Evolutionary conservation across 164 flowering plant species (phyloP).

Genomic region (Buxus sempervirens): DNA sequence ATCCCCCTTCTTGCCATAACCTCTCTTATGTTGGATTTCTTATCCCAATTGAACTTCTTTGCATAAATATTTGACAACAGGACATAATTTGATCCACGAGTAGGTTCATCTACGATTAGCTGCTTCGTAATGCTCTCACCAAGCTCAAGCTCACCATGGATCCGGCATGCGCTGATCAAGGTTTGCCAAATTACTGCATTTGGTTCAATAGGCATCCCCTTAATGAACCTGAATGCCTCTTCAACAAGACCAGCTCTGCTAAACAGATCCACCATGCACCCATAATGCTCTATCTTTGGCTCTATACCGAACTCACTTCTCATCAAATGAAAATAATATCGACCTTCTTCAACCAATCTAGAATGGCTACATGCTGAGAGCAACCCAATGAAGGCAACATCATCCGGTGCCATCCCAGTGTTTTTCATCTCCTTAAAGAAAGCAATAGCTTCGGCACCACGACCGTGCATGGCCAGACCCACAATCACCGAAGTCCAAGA

Average conservation of each 20-base stretch:
- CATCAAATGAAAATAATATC: constrained; percentile 35
- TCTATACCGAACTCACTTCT: constrained; percentile 18
- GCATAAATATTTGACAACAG: constrained; percentile 51
- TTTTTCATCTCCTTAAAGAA: constrained; percentile 46
- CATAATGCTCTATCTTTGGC: constrained; percentile 53
- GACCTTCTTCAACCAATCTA: constrained; percentile 41
- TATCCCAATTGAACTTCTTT: constrained; percentile 36
- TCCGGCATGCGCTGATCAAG: constrained; percentile 36
- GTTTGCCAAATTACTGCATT: constrained; percentile 44
- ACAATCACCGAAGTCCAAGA: constrained; percentile 58
- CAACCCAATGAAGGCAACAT: constrained; percentile 46
- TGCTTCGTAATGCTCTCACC: constrained; percentile 32
- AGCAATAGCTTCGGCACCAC: constrained; percentile 41
- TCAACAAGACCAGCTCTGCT: constrained; percentile 45
- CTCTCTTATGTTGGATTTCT: constrained; percentile 35
- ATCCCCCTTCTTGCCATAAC: constrained; percentile 44
- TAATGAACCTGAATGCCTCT: constrained; percentile 43
- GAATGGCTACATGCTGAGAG: constrained; percentile 58
- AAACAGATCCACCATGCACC: constrained; percentile 55
- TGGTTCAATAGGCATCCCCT: constrained; percentile 43
- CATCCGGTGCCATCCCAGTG: constrained; percentile 35
- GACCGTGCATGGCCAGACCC: constrained; percentile 60
- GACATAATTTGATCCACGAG: constrained; percentile 43
- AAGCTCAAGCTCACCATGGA: constrained; percentile 39
- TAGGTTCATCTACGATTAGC: constrained; percentile 36